These are phyloP conservation scores for Mycena leptocephala DNA, from an alignment of 768 basidiomycete genomes.

Conservation along the genomic window DNA sequence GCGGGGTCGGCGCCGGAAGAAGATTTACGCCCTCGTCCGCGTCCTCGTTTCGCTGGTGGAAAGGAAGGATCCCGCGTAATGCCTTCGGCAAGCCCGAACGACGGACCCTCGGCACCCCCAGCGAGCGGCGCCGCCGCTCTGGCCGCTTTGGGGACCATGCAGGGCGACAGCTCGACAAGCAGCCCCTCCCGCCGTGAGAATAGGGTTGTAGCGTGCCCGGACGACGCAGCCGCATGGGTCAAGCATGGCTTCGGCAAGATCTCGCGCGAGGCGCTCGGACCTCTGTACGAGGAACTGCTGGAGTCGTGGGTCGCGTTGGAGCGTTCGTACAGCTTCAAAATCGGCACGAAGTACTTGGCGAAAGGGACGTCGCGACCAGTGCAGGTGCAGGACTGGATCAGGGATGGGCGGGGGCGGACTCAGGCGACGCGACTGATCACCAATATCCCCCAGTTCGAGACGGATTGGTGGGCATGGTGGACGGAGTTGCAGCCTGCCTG, in stretches of 20 bases:
- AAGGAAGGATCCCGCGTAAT: too few relatives aligned
- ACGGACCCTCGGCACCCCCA: too few relatives aligned
- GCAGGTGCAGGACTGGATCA: background rate
- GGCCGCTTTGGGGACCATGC: too few relatives aligned
- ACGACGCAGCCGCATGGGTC: background rate
- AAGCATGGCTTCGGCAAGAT: background rate
- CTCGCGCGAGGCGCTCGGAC: background rate
- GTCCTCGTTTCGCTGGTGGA: background rate
- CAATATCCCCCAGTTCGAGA: background rate
- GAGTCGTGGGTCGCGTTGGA: background rate
- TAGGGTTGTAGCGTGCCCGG: background rate
- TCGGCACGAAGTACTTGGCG: background rate
- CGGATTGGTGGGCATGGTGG: background rate
- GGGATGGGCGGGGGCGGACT: background rate
- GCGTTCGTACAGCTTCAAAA: background rate
- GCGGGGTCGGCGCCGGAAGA: too few relatives aligned
- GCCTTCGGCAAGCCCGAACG: too few relatives aligned
- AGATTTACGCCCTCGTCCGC: too few relatives aligned
- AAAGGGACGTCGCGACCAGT: background rate
- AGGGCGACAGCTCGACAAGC: too few relatives aligned
- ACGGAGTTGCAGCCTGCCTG: background rate
- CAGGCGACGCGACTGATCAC: background rate
- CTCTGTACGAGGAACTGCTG: background rate
- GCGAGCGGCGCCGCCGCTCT: too few relatives aligned
- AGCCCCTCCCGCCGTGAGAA: too few relatives aligned